phyloP scores from a whole-genome alignment of 2,329 filamentous ascomycete species.

The Colletotrichum endophyticum region DNA sequence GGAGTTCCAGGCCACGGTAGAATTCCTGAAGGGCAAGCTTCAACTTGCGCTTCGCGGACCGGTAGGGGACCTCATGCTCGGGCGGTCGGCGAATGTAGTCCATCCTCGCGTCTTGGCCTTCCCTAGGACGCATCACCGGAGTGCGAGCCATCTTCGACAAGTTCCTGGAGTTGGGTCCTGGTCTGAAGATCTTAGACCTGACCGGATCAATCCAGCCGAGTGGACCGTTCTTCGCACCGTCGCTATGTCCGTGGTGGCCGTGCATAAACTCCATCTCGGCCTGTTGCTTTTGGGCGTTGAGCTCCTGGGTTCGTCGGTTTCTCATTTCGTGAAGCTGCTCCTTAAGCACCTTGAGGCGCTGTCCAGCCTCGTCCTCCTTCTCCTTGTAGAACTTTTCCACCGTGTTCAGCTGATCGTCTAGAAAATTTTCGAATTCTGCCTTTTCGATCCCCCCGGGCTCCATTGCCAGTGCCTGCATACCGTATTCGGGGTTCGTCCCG shows the following conservation, averaged over 20 bases:
- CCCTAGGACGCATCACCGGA: conserved; percentile 41
- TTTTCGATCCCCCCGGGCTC: conserved; percentile 75
- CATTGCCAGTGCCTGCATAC: conserved; percentile 42
- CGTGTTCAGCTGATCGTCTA: conserved; percentile 87
- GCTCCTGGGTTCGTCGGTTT: conserved; percentile 78
- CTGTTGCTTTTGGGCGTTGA: conserved; percentile 49
- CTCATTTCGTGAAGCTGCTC: conserved; percentile 94
- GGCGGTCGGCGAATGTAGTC: conserved; percentile 58
- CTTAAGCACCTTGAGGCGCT: conserved; percentile 72
- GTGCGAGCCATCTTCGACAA: conserved; percentile 60
- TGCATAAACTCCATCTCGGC: conserved; percentile 32
- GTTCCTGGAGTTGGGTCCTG: conserved; percentile 66
- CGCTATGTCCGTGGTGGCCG: conserved; percentile 28
- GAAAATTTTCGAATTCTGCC: conserved; percentile 84
- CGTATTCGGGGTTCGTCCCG: conserved; percentile 44
- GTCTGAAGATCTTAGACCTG: conserved; percentile 57
- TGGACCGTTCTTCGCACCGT: conserved; percentile 24
- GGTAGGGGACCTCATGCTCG: conserved; percentile 75
- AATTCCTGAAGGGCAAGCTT: conserved; percentile 92
- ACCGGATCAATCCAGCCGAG: conserved; percentile 57
- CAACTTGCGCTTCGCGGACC: conserved; percentile 87
- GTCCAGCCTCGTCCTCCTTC: conserved; percentile 85
- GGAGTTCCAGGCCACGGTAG: conserved; percentile 86
- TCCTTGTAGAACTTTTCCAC: conserved; percentile 87
- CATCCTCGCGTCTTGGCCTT: conserved; percentile 37